Base-by-base conservation (phyloP, 768 basidiomycete genomes). In the Lactarius indigo region DNA sequence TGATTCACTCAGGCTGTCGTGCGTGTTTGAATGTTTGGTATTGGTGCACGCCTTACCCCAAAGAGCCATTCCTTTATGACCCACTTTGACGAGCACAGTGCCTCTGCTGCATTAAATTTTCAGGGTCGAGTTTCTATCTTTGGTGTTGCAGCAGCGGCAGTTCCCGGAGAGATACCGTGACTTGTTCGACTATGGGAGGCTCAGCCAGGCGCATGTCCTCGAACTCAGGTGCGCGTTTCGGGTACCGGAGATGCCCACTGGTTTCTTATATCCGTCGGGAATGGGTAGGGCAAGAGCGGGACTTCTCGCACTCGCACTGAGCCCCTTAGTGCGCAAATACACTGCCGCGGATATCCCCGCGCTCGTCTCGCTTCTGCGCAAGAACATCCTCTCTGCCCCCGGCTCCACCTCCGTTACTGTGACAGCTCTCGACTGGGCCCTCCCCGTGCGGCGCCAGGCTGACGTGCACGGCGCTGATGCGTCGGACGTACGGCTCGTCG, bases 61-160 rank as follows among this genome's bases (percentile, higher is more conserved):
- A 15, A 37, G 37, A 13, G 37, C 35, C 35, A 3, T 37, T 37
- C 35, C 35, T 37, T 12, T 35, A 10, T 35, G 37, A 15, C 37
- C 13, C 37, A 37, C 37, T 0, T 37, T 12, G 37, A 37, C 37
- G 37, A 15, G 13, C 37, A 2, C 5, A 12, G 37, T 3, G 37
- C 26, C 47, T 23, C 52, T 20, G 20, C 17, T 52, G 28, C 33
- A n/a, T 42, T n/a, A 42, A 31, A 56, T 18, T 35, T 31, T 6
- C 68, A 94, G 92, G 72, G 81, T 90, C 57, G 89, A 90, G 66
- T 85, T 94, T 68, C 85, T 88, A 1, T 83, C 81, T 61, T 71
- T 82, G 1, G 66, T 92, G 52, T 80, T 94, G 1, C 81, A 83
- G 65, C 85, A 92, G 69, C 72, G 82, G 15, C 79, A 86, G 68